These are phyloP conservation scores for Fusarium begoniae DNA, from an alignment of 2,329 filamentous ascomycete genomes.

Conservation along the genomic window DNA sequence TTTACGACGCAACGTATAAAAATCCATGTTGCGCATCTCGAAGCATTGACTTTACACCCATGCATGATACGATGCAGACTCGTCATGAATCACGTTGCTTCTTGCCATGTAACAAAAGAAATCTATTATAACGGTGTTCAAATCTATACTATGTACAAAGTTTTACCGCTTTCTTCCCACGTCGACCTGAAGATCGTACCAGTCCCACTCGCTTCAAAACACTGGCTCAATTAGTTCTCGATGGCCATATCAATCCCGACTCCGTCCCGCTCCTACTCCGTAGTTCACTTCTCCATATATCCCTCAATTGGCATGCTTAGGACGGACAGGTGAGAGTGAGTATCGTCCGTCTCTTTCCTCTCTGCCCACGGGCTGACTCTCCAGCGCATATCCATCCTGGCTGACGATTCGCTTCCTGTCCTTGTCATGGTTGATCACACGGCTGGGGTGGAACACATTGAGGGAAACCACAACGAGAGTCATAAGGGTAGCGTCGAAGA, in stretches of 20 bases:
- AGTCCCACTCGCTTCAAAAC: conserved; percentile 3
- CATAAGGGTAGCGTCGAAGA: conserved; percentile 53
- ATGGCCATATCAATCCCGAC: neutral
- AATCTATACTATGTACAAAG: neutral
- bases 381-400: conserved; percentile 39
- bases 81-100: neutral
- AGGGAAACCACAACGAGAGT: conserved; percentile 38
- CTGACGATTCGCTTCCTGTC: conserved; percentile 35
- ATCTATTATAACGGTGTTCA: neutral
- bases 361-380: conserved; percentile 24
- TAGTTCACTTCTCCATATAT: neutral
- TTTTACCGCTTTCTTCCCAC: neutral
- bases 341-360: conserved; percentile 10
- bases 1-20: neutral
- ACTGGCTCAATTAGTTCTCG: neutral
- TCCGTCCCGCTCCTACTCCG: neutral
- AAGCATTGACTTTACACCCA: conserved; percentile 3
- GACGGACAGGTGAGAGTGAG: conserved; percentile 20
- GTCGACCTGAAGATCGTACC: neutral
- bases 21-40: conserved; percentile 7
- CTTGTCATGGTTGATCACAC: conserved; percentile 34
- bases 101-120: conserved; percentile 4
- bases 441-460: conserved; percentile 42
- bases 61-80: neutral
- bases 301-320: neutral